Evolutionary conservation across 2,329 filamentous ascomycete species (phyloP), one percentile per base, ranked within the genome.

Genomic region (Neonectria sp.): DNA sequence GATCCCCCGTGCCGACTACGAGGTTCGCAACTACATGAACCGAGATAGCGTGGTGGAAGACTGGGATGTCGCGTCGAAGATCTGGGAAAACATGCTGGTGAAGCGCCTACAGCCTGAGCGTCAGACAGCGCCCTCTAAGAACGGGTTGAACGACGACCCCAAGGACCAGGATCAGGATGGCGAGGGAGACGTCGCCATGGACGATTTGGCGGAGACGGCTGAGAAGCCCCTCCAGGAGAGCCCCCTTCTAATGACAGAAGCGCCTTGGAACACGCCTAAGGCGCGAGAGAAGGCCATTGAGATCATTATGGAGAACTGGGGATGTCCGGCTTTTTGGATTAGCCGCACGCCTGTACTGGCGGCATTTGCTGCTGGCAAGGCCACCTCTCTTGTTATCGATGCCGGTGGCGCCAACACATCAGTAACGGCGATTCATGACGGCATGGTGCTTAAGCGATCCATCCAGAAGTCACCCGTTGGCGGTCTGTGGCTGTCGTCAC

Each of bases 291-390:
- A 96, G 88, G 92, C 92, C 46, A 95, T 98, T 76, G 96, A 99
- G 84, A 91, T 98, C 70, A 95, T 94, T 67, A 98, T 99, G 92
- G 96, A 99, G 86, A 93, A 91, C 78, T 99, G 96, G 95, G 95
- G 94, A 31, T 93, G 92, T 63, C 96, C 96, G 21, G 96, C 96
- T 6, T 98, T 98, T 82, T 99, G 95, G 88, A 86, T 98, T 68
- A 94, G 94, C 70, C 91, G 94, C 77, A 97, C 91, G 60, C 95
- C 95, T 29, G 95, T 98, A 49, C 88, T 98, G 79, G 91, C 95
- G 61, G 93, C 95, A 24, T 98, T 98, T 79, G 95, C 95, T 21
- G 92, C 94, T 17, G 96, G 96, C 71, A 98, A 98, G 82, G 92
- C 95, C 0, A 97, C 94, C 5, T 95, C 95, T 7, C 89, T 99